Evolutionary conservation across 2,329 filamentous ascomycete genomes (phyloP).

Genomic region (Fusarium veterinarium): DNA sequence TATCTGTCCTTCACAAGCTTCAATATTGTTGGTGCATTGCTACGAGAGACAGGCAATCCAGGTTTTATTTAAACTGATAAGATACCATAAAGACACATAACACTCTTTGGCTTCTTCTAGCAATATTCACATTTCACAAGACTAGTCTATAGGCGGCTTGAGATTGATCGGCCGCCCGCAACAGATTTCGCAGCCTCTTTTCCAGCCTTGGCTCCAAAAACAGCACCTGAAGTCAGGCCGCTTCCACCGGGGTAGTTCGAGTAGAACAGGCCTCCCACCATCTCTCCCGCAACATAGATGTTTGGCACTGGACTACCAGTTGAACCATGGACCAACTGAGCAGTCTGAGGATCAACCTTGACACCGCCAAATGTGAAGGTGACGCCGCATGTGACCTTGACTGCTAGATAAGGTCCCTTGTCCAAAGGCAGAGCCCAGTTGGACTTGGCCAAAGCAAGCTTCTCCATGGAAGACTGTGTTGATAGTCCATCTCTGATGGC

Average conservation of each 20-base stretch:
- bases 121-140: background rate
- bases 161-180: background rate
- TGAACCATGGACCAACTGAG: background rate
- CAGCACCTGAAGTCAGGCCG: slow-evolving; percentile 13
- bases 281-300: slow-evolving; percentile 5
- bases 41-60: too few relatives aligned
- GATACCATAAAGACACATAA: rapidly evolving
- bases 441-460: slow-evolving; percentile 4
- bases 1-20: background rate
- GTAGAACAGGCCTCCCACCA: slow-evolving; percentile 13
- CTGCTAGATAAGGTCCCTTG: slow-evolving; percentile 5
- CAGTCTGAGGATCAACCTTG: slow-evolving; percentile 7
- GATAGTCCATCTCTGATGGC: slow-evolving; percentile 10
- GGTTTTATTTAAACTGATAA: too few relatives aligned
- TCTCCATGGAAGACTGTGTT: slow-evolving; percentile 6
- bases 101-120: rapidly evolving
- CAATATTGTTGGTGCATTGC: rapidly evolving
- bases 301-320: slow-evolving; percentile 2
- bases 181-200: slow-evolving; percentile 2
- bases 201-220: slow-evolving; percentile 11
- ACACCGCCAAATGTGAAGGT: slow-evolving; percentile 15
- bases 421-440: slow-evolving; percentile 23
- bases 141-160: background rate
- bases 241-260: slow-evolving; percentile 19
- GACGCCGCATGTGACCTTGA: slow-evolving; percentile 18